Base-by-base conservation (phyloP, 345 rosid genomes). In the Pelargonium nanum region DNA sequence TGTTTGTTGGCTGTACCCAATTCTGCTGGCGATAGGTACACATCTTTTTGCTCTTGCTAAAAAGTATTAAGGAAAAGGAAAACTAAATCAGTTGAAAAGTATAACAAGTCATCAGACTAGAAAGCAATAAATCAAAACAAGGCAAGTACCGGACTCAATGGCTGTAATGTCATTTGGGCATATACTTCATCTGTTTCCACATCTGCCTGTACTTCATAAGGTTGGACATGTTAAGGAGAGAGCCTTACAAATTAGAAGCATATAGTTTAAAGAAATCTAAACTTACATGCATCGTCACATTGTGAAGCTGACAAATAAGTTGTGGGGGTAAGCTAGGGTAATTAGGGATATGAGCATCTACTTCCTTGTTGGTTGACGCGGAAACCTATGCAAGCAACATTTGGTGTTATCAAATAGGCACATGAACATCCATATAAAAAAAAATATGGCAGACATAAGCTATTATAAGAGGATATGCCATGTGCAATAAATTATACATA, bases 81-180 rank as follows among this genome's bases (percentile, higher is more conserved):
- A 34, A 40, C 24, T 22, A 20, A 16, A 22, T 22, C 20, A 57
- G 24, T 16, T 32, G 25, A 16, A 30, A 60, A 22, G 21, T 22
- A 26, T 15, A 26, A 13, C 4, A 61, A 48, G 24, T 45, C 4
- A 13, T 20, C 12, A 21, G 13, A 19, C 19, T 48, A n/a, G 20
- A 15, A 19, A 21, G 51, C 26, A 7, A 63, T n/a, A 53, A 24
- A 28, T 8, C 19, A n/a, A 56, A 57, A 63, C 6, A 45, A n/a
- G 40, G 44, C n/a, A 58, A 6, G 55, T 74, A 78, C 82, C 68
- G 70, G 79, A 74, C 77, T 78, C 59, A 78, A 65, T 54, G 92
- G 92, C 68, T 85, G 92, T 61, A 85, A 77, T 56, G 86, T 79
- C 92, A 85, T 83, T 72, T 85, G 91, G 16, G 91, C n/a, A n/a